A percentile compares a stretch with the other conserved stretches of the same genome.
Conservation (phyloP, 2,329 filamentous ascomycete species). For the Cytospora paraplurivora region DNA sequence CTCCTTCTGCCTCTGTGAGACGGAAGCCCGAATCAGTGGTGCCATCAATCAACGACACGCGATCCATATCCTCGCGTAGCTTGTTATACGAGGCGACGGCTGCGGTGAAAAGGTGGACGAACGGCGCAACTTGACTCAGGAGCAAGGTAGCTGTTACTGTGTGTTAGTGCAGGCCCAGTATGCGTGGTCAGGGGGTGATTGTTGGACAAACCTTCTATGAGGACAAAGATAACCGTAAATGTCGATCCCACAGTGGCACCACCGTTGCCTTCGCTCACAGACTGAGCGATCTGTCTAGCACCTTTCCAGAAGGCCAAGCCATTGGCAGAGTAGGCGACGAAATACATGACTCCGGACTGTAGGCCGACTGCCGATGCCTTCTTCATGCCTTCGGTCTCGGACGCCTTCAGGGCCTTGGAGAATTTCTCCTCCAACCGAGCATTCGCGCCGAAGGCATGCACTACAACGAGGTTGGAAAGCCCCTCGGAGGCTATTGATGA, state of each 20-base stretch:
- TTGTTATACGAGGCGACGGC: slow-evolving; percentile 58
- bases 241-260: slow-evolving; percentile 49
- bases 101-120: slow-evolving; percentile 60
- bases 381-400: slow-evolving; percentile 49
- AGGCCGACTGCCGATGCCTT: slow-evolving; percentile 58
- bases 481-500: slow-evolving; percentile 65
- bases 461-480: slow-evolving; percentile 62
- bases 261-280: slow-evolving; percentile 35
- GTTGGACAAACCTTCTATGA: slow-evolving; percentile 48
- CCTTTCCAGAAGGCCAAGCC: slow-evolving; percentile 69
- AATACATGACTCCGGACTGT: slow-evolving; percentile 65
- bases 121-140: slow-evolving; percentile 61
- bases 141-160: slow-evolving; percentile 50
- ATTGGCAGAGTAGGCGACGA: slow-evolving; percentile 66
- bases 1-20: slow-evolving; percentile 16
- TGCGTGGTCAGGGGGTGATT: not conserved
- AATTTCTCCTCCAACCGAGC: slow-evolving; percentile 62
- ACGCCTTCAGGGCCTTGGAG: slow-evolving; percentile 26
- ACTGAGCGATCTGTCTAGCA: slow-evolving; percentile 43
- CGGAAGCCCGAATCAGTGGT: slow-evolving; percentile 31
- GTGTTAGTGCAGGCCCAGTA: slow-evolving; percentile 31
- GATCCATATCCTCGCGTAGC: slow-evolving; percentile 56
- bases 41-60: slow-evolving; percentile 47
- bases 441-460: slow-evolving; percentile 66
- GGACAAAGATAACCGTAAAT: slow-evolving; percentile 57